A percentile compares a stretch with the other conserved stretches of the same genome.
phyloP scores from a whole-genome alignment of 345 rosid genomes.

The Draba incana region DNA sequence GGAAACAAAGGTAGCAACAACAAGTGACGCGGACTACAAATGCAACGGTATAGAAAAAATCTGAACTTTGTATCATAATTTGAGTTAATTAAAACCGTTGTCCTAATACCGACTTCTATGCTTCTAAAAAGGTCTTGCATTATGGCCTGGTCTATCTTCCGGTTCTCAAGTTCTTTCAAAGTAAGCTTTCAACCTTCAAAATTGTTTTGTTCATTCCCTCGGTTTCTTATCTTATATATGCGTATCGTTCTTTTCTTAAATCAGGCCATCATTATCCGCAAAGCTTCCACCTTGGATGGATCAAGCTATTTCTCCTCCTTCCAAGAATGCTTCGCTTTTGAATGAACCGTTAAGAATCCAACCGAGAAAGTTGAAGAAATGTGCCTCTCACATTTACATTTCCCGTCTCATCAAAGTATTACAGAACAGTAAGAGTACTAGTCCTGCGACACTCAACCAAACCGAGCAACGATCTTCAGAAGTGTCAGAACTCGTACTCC shows the following conservation, averaged over 20 bases:
- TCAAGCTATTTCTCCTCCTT: conserved; percentile 39
- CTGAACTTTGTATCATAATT: conserved; percentile 1
- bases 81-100: background rate
- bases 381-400: conserved; percentile 69
- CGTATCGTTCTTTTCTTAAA: conserved; percentile 14
- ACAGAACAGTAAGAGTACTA: conserved; percentile 51
- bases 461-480: conserved; percentile 42
- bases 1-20: conserved; percentile 44
- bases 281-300: conserved; percentile 65
- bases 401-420: conserved; percentile 57
- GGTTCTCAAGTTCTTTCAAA: conserved; percentile 41
- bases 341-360: conserved; percentile 42
- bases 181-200: conserved; percentile 44
- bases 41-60: conserved; percentile 47
- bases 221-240: conserved; percentile 19
- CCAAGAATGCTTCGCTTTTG: conserved; percentile 41
- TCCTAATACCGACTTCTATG: background rate
- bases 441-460: conserved; percentile 35
- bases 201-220: background rate
- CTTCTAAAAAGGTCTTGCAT: conserved; percentile 46
- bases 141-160: conserved; percentile 63
- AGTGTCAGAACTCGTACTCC: conserved; percentile 43
- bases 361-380: conserved; percentile 59
- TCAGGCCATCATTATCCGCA: conserved; percentile 49
- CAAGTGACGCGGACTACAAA: conserved; percentile 35